Conservation (phyloP, 768 basidiomycete genomes). For the Trametes cinnabarina region DNA sequence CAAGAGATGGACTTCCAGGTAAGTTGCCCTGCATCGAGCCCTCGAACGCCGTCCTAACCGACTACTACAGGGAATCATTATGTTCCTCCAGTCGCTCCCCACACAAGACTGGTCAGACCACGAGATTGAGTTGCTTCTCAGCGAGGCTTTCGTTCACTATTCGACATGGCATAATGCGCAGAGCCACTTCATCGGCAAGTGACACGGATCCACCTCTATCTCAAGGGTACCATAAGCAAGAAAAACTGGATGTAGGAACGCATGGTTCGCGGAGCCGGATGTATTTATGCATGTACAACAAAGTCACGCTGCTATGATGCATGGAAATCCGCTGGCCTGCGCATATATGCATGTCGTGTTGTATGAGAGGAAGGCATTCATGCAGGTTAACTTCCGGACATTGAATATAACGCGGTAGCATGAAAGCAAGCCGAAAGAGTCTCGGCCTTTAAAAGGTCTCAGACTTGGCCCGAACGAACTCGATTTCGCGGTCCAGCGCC, state of each 20-base stretch:
- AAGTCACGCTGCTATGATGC: slow-evolving; percentile 4
- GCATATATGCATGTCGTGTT: slow-evolving; percentile 6
- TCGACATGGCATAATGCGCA: slow-evolving; percentile 93
- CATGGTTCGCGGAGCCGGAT: slow-evolving; percentile 3
- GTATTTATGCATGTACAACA: slow-evolving; percentile 19
- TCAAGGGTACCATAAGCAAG: neutral
- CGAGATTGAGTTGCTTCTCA: slow-evolving; percentile 92
- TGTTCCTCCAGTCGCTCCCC: slow-evolving; percentile 93
- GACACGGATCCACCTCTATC: neutral
- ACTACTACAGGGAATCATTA: slow-evolving; percentile 85
- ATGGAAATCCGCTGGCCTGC: neutral
- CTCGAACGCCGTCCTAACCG: neutral
- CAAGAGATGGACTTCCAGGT: slow-evolving; percentile 99
- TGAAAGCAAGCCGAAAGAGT: neutral
- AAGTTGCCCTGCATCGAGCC: slow-evolving; percentile 21
- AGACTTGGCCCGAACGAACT: slow-evolving; percentile 34
- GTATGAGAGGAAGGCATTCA: too few species aligned
- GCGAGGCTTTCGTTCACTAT: slow-evolving; percentile 92
- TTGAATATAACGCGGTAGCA: neutral
- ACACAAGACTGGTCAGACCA: slow-evolving; percentile 95
- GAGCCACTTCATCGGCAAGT: slow-evolving; percentile 74
- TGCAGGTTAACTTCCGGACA: neutral
- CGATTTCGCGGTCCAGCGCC: slow-evolving; percentile 62
- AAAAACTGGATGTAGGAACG: neutral
- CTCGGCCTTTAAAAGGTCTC: neutral